Evolutionary conservation across 2,329 filamentous ascomycete genomes (phyloP).

Genomic region (Paraconiothyrium brasiliense): DNA sequence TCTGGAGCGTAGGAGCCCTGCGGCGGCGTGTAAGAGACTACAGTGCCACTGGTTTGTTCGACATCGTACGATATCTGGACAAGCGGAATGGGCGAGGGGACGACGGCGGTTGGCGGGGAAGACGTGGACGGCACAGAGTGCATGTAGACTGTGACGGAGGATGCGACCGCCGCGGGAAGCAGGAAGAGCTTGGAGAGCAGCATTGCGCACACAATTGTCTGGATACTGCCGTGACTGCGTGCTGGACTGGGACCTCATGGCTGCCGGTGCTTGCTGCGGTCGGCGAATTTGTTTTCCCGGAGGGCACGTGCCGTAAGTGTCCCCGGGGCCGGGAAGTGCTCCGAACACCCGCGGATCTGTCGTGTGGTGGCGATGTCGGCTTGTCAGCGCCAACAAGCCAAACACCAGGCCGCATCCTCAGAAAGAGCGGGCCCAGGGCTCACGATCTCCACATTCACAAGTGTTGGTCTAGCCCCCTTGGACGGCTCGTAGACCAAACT

Average conservation of each 20-base stretch:
- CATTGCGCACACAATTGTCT: conserved; percentile 40
- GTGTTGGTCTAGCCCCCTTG: conserved; percentile 8
- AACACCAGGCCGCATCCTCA: conserved; percentile 32
- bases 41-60: conserved; percentile 46
- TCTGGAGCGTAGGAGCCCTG: conserved; percentile 45
- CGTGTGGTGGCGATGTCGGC: conserved; percentile 32
- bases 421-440: conserved; percentile 42
- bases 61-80: conserved; percentile 56
- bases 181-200: conserved; percentile 46
- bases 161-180: conserved; percentile 50
- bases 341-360: conserved; percentile 10
- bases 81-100: conserved; percentile 51
- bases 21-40: conserved; percentile 49
- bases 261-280: not conserved
- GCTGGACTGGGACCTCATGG: not conserved
- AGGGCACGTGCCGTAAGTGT: not conserved
- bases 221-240: conserved; percentile 4
- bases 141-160: conserved; percentile 50
- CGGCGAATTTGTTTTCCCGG: not conserved
- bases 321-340: not conserved
- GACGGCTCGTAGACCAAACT: conserved; percentile 6
- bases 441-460: conserved; percentile 44
- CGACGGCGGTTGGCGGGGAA: conserved; percentile 71
- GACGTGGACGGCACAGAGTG: conserved; percentile 90
- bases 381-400: conserved; percentile 23